These are phyloP conservation scores for Protomyces pachydermus DNA, from an alignment of 1,139 yeast genomes.

Conservation along the genomic window DNA sequence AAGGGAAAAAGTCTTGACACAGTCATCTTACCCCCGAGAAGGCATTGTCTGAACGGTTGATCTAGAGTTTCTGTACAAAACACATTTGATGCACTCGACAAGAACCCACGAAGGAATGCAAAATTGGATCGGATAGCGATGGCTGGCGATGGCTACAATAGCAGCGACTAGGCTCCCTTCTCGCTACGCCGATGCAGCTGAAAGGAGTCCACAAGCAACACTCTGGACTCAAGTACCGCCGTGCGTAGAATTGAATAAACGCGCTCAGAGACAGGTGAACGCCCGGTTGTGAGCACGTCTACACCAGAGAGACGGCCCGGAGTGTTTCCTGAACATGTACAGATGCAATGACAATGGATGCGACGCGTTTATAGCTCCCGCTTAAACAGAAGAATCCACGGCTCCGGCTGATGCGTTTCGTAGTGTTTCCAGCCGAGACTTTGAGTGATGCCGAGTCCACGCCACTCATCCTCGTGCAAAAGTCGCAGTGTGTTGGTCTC, in stretches of 20 bases:
- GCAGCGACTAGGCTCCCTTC: conserved; percentile 6
- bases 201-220: neutral
- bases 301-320: neutral
- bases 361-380: conserved; percentile 12
- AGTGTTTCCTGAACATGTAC: conserved; percentile 3
- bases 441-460: conserved; percentile 96
- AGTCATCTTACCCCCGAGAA: no score
- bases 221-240: conserved; percentile 13
- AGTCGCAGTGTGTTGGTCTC: conserved; percentile 93
- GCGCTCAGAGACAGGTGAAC: neutral
- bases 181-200: neutral
- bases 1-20: no score
- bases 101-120: neutral
- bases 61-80: neutral
- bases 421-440: conserved; percentile 98
- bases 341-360: neutral
- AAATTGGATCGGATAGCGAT: conserved; percentile 1
- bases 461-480: conserved; percentile 93
- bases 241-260: neutral
- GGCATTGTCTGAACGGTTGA: no score
- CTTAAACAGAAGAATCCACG: conserved; percentile 88
- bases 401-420: conserved; percentile 98
- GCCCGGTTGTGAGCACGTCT: neutral
- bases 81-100: conserved; percentile 1
- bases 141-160: conserved; percentile 15